Evolutionary conservation across 2,329 filamentous ascomycete genomes (phyloP).

Genomic region (Colletotrichum gigasporum): DNA sequence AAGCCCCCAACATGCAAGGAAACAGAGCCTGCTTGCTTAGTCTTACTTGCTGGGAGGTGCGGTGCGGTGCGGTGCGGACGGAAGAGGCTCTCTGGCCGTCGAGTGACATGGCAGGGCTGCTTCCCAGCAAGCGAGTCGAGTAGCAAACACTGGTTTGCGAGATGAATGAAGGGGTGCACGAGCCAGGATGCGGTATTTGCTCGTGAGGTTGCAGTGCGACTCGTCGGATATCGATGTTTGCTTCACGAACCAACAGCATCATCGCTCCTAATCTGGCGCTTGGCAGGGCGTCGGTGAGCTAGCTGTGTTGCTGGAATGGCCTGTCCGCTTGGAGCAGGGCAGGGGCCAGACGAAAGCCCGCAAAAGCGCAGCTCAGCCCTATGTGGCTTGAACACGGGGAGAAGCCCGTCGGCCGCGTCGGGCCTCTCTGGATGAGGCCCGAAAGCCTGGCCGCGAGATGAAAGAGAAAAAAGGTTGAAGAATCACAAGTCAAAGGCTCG

Average conservation of each 20-base stretch:
- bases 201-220: neutral
- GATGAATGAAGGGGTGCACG: neutral
- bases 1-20: slow-evolving; percentile 11
- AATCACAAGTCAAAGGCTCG: neutral
- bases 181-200: neutral
- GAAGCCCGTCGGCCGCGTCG: neutral
- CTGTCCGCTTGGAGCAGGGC: neutral
- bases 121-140: neutral
- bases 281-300: too few relatives aligned
- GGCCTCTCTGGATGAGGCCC: too few relatives aligned
- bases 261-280: neutral
- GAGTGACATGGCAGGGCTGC: too few relatives aligned
- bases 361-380: too few relatives aligned
- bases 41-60: neutral
- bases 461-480: neutral
- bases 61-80: neutral
- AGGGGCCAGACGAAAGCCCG: neutral
- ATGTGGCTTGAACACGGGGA: neutral
- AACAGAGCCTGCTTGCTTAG: slow-evolving; percentile 20
- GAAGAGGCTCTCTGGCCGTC: too few relatives aligned
- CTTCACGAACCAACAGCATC: neutral
- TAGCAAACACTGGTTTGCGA: neutral
- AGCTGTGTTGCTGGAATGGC: neutral
- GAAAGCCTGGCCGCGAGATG: too few relatives aligned
- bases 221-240: neutral